These are phyloP conservation scores for Pseudogymnoascus sp. DNA, from an alignment of 2,329 filamentous ascomycete species.

Conservation along the genomic window DNA sequence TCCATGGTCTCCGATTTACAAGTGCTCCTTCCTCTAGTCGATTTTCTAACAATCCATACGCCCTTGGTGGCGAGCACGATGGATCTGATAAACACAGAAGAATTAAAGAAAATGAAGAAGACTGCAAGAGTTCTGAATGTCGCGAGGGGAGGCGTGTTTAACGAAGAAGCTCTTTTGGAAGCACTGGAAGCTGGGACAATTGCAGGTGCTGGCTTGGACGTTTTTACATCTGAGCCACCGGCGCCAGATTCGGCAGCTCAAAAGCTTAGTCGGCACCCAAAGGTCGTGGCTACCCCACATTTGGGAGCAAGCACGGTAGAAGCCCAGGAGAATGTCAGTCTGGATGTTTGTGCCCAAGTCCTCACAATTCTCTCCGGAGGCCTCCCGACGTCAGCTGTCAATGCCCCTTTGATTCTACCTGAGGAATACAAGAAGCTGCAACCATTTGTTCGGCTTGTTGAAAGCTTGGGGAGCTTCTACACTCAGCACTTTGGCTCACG, in stretches of 20 bases:
- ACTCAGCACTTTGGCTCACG: conserved; percentile 59
- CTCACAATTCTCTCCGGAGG: conserved; percentile 63
- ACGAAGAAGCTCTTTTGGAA: conserved; percentile 62
- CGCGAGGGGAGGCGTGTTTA: conserved; percentile 70
- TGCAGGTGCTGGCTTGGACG: conserved; percentile 69
- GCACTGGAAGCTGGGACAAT: conserved; percentile 64
- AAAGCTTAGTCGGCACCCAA: conserved; percentile 57
- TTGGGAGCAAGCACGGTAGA: conserved; percentile 72
- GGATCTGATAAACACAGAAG: conserved; percentile 59
- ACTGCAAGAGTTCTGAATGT: conserved; percentile 71
- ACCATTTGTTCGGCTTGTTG: conserved; percentile 66
- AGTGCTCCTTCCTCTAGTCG: conserved; percentile 55
- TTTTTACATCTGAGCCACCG: conserved; percentile 69
- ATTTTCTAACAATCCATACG: conserved; percentile 76
- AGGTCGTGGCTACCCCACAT: conserved; percentile 70
- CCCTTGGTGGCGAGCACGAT: conserved; percentile 69
- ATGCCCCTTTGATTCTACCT: conserved; percentile 71
- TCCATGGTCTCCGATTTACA: conserved; percentile 48
- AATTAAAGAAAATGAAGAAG: conserved; percentile 63
- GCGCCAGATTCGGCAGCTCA: conserved; percentile 48
- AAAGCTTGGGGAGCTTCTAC: conserved; percentile 71
- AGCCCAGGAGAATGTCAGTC: conserved; percentile 74
- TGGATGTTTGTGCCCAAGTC: conserved; percentile 76
- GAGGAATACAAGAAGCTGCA: conserved; percentile 72
- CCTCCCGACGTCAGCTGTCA: conserved; percentile 67